These are phyloP conservation scores for Boletales sp. DNA, from an alignment of 768 basidiomycete genomes.

Conservation along the genomic window DNA sequence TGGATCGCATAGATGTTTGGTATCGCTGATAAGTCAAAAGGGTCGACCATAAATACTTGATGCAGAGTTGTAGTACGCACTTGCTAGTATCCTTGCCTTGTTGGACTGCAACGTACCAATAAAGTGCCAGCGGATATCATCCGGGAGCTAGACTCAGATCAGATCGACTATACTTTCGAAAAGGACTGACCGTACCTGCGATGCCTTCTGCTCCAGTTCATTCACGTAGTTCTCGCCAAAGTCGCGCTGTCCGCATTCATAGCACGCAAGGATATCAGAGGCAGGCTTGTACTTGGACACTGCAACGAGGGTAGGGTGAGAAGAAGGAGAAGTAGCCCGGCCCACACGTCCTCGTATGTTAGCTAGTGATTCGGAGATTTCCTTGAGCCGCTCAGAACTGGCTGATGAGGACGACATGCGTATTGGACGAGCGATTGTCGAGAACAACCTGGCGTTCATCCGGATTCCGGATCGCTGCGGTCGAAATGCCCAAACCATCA, in stretches of 20 bases:
- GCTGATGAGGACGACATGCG: conserved; percentile 17
- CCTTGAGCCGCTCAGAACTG: conserved; percentile 40
- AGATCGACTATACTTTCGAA: neutral
- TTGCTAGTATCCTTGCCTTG: conserved; percentile 84
- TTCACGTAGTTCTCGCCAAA: conserved; percentile 99
- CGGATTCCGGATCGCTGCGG: neutral
- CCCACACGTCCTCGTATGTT: conserved; percentile 51
- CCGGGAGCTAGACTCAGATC: conserved; percentile 60
- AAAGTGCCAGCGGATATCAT: conserved; percentile 93
- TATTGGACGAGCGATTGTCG: conserved; percentile 1
- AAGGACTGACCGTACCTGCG: conserved; percentile 43
- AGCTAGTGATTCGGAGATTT: conserved; percentile 50
- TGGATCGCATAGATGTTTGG: conserved; percentile 87
- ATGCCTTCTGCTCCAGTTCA: conserved; percentile 86
- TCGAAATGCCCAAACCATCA: neutral
- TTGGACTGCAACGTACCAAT: conserved; percentile 93
- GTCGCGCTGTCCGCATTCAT: conserved; percentile 76
- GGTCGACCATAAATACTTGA: conserved; percentile 2
- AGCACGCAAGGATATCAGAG: conserved; percentile 81
- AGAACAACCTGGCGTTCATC: neutral
- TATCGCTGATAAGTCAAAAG: conserved; percentile 50
- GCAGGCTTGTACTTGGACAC: conserved; percentile 94
- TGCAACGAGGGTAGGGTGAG: conserved; percentile 59
- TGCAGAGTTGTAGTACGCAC: conserved; percentile 39
- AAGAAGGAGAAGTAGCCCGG: conserved; percentile 27